These are phyloP conservation scores for Lepidium africanum DNA, from an alignment of 345 rosid species.

Conservation along the genomic window DNA sequence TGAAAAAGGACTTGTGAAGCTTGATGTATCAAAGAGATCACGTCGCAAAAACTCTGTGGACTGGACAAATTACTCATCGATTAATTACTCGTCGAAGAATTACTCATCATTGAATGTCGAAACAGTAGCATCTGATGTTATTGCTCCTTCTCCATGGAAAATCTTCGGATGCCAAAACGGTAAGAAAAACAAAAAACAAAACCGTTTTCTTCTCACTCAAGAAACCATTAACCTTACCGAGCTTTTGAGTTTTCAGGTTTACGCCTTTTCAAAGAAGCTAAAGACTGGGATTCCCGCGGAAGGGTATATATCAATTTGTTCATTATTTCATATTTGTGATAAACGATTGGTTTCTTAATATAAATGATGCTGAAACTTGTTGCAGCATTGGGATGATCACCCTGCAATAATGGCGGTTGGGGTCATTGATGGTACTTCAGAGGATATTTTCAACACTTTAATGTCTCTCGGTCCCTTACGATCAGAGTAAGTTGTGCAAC, in stretches of 20 bases:
- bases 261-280: conserved; percentile 89
- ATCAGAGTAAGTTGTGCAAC: conserved; percentile 62
- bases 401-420: conserved; percentile 98
- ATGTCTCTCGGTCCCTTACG: conserved; percentile 84
- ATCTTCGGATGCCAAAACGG: conserved; percentile 96
- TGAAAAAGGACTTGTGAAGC: conserved; percentile 40
- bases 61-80: conserved; percentile 42
- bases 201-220: neutral
- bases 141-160: conserved; percentile 92
- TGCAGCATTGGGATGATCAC: conserved; percentile 83
- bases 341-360: neutral
- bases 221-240: neutral
- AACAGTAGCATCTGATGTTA: conserved; percentile 59
- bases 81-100: conserved; percentile 21
- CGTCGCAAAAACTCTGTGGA: conserved; percentile 42
- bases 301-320: conserved; percentile 32
- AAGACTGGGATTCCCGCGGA: conserved; percentile 57
- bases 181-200: neutral
- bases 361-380: neutral
- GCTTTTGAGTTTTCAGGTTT: conserved; percentile 45
- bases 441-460: conserved; percentile 63
- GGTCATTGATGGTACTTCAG: conserved; percentile 69
- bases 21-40: conserved; percentile 36
- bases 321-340: neutral
- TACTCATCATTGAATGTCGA: conserved; percentile 32